Evolutionary conservation across 371 early-diverging fungal genomes (phyloP), one percentile per base, ranked within the genome.

Genomic region (Mortierella sp.): DNA sequence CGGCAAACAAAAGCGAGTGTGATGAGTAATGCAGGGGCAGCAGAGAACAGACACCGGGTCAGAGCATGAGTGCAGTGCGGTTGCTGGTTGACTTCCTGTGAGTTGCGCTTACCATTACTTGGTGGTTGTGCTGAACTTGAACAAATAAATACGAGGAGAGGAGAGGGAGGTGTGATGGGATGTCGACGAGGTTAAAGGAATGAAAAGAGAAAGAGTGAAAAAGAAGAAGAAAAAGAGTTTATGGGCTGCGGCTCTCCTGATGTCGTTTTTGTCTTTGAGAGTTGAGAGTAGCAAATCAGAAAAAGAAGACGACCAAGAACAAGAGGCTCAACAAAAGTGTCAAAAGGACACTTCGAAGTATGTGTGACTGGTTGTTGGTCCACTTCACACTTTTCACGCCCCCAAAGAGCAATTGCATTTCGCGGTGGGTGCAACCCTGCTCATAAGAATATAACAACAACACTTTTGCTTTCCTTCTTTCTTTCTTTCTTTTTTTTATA

Each of bases 11-110:
- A 21, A 35, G 21, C 27, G 38, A 7, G 21, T 14, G 29, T 35
- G 63, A 63, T 63, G 63, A 63, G 63, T 63, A 35, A 63, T 7
- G 63, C 63, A 63, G 63, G 32, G 21, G 51, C 48, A 18, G 38
- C 14, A 35, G 35, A 0, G 35, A 35, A 58, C 1, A 56, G 27
- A 27, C 27, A n/a, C 55, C 10, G 16, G 32, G 60, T 60, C 60
- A 60, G 60, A 63, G 63, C 63, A 18, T 16, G 6, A 18, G 2
- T 63, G 35, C 35, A 35, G 32, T 35, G 18, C 18, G 29, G 35
- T 60, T 27, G 18, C 1, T 18, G 0, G 21, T 56, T 27, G 56
- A n/a, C 41, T 5, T 56, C 8, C 32, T 63, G 63, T 35, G 16
- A 5, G 51, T 16, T 16, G 63, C 1, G 63, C 63, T 63, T 63